Evolutionary conservation across 805 yeast species (phyloP), one percentile per base, ranked within the genome.

Genomic region (Kodamaea kaohsiungensis): DNA sequence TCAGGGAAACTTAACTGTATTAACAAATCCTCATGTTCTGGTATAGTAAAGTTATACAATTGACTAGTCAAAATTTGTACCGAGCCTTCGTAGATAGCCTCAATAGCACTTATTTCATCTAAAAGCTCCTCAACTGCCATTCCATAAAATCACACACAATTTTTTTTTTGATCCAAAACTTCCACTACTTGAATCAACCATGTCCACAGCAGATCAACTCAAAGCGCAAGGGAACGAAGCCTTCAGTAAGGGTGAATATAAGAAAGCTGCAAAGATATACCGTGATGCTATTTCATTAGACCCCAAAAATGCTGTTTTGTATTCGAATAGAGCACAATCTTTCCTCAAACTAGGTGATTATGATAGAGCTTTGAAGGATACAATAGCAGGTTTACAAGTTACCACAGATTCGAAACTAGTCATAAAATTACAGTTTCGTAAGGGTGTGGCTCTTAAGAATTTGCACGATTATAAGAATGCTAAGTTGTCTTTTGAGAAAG

Each of bases 41-140:
- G 91, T 0, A 83, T 69, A 22, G 71, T 70, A 12, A 87, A 73
- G 46, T 80, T 80, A 55, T 76, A 76, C 2, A 79, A 65, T 15
- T 70, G 70, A 0, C 76, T 71, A 0, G 70, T 77, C 7, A 78
- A 51, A 22, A 60, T 62, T 2, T 70, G 68, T 37, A 84, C 66
- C 42, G 83, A 76, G 13, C 79, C 88, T 0, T 96, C 97, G 64
- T 84, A 93, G 10, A 95, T 93, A 2, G 97, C 95, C 53, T 89
- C 88, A 9, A 93, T 84, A 10, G 97, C 93, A 40, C 82, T 85
- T 16, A 90, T 69, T 64, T 93, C 99, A 52, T 90, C 95, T 17
- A 65, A 65, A 6, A 88, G 70, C 35, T 85, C 88, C 56, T 81
- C 81, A 1, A 73, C 66, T 7, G 67, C 60, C 70, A 64, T 65